Percentiles rank a stretch among this genome's conserved stretches.
These are phyloP conservation scores for Candida sanyiensis DNA, from an alignment of 805 yeast genomes.

Conservation along the genomic window DNA sequence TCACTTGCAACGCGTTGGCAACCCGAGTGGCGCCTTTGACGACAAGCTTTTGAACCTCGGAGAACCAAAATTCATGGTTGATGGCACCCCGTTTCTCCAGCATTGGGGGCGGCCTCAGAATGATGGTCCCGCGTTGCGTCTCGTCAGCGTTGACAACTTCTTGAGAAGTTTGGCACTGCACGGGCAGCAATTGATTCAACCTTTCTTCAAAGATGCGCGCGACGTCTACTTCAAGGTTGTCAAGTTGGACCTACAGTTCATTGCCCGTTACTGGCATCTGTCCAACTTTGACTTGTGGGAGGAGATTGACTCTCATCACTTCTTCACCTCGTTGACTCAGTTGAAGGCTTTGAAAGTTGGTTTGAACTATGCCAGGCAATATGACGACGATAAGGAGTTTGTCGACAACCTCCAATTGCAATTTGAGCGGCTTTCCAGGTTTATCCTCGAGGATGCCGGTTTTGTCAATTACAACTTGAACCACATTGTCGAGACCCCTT, in stretches of 20 bases:
- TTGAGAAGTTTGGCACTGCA: conserved; percentile 37
- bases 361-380: conserved; percentile 31
- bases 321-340: conserved; percentile 75
- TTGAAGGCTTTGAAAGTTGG: conserved; percentile 63
- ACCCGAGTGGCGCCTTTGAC: conserved; percentile 59
- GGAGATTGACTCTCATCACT: conserved; percentile 69
- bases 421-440: conserved; percentile 22
- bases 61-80: conserved; percentile 79
- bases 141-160: conserved; percentile 56
- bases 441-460: conserved; percentile 29
- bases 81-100: conserved; percentile 55
- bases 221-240: conserved; percentile 46
- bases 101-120: conserved; percentile 95
- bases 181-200: conserved; percentile 26
- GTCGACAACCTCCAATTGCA: conserved; percentile 18
- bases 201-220: conserved; percentile 24
- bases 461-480: conserved; percentile 37
- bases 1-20: conserved; percentile 57
- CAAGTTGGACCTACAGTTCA: conserved; percentile 65
- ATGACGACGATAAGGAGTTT: conserved; percentile 26
- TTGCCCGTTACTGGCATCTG: conserved; percentile 53
- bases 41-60: conserved; percentile 57
- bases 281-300: conserved; percentile 92
- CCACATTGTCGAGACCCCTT: conserved; percentile 69
- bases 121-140: conserved; percentile 88